Percentiles rank a stretch among this genome's conserved stretches.
Evolutionary conservation across 495 filamentous ascomycete genomes (phyloP).

Genomic region (Trichoderma virens): DNA sequence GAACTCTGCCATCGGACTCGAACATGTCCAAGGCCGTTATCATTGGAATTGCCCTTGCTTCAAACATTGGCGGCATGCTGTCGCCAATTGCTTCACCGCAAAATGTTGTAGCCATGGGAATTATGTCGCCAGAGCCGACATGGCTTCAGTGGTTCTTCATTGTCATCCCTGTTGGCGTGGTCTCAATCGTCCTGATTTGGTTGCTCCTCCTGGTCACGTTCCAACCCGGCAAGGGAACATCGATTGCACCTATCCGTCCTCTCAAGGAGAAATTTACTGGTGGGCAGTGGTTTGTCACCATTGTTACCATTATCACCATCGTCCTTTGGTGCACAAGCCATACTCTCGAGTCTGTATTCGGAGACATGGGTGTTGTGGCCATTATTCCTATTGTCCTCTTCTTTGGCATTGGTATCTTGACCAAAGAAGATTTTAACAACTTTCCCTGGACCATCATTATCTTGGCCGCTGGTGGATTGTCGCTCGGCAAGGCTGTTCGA

Average conservation of each 20-base stretch:
- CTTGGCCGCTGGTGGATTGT: conserved; percentile 85
- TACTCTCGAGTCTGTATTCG: conserved; percentile 77
- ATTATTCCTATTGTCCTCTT: conserved; percentile 94
- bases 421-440: conserved; percentile 99
- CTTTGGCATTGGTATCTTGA: conserved; percentile 94
- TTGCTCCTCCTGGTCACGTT: conserved; percentile 75
- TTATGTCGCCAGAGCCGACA: conserved; percentile 82
- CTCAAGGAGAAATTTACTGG: conserved; percentile 84
- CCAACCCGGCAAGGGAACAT: conserved; percentile 72
- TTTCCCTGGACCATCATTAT: conserved; percentile 99
- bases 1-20: conserved; percentile 83
- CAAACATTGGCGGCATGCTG: conserved; percentile 92
- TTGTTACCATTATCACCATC: conserved; percentile 82
- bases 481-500: conserved; percentile 90
- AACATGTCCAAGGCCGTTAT: conserved; percentile 92
- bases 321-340: conserved; percentile 87
- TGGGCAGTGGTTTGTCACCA: conserved; percentile 84
- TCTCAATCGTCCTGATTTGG: conserved; percentile 88
- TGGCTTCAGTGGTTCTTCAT: conserved; percentile 98
- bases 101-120: conserved; percentile 91
- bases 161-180: conserved; percentile 82
- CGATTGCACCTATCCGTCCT: conserved; percentile 84
- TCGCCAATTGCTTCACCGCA: conserved; percentile 95
- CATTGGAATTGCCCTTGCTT: conserved; percentile 89
- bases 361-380: conserved; percentile 97